phyloP scores from a whole-genome alignment of 768 basidiomycete genomes.

The Naematelia aurantialba region DNA sequence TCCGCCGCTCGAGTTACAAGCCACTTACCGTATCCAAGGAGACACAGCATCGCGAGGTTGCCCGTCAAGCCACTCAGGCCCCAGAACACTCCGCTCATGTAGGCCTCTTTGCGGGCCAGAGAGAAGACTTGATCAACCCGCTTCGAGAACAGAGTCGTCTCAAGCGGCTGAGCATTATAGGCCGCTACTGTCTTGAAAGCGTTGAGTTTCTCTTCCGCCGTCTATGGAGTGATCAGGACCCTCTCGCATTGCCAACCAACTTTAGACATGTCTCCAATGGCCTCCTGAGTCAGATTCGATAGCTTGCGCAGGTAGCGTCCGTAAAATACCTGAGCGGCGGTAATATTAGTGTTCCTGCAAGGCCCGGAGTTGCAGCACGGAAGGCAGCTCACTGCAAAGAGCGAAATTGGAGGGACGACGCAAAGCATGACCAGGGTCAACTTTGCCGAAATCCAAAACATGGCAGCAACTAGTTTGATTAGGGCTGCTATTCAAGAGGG shows the following conservation, averaged over 20 bases:
- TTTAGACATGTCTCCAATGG: slow-evolving; percentile 91
- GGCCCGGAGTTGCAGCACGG: neutral
- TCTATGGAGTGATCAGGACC: slow-evolving; percentile 51
- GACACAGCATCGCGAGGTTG: slow-evolving; percentile 79
- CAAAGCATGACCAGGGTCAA: slow-evolving; percentile 88
- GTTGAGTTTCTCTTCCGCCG: slow-evolving; percentile 88
- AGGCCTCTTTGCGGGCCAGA: slow-evolving; percentile 78
- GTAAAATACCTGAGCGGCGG: slow-evolving; percentile 70
- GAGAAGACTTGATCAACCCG: slow-evolving; percentile 61
- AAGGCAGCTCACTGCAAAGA: slow-evolving; percentile 43
- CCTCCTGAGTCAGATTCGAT: slow-evolving; percentile 87
- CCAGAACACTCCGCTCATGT: slow-evolving; percentile 88
- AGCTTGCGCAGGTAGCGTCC: slow-evolving; percentile 90
- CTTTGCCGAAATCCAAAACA: slow-evolving; percentile 78
- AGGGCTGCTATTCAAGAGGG: neutral
- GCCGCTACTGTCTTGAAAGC: slow-evolving; percentile 71
- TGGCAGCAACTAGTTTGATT: slow-evolving; percentile 69
- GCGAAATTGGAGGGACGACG: slow-evolving; percentile 68
- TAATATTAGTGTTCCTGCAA: neutral
- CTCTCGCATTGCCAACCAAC: slow-evolving; percentile 33
- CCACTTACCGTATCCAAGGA: slow-evolving; percentile 80
- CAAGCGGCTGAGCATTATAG: slow-evolving; percentile 58
- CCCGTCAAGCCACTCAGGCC: slow-evolving; percentile 77
- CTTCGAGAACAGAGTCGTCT: slow-evolving; percentile 70
- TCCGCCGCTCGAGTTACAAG: slow-evolving; percentile 2